Evolutionary conservation across 371 early-diverging fungal genomes (phyloP).

Genomic region (Mortierella sp.): DNA sequence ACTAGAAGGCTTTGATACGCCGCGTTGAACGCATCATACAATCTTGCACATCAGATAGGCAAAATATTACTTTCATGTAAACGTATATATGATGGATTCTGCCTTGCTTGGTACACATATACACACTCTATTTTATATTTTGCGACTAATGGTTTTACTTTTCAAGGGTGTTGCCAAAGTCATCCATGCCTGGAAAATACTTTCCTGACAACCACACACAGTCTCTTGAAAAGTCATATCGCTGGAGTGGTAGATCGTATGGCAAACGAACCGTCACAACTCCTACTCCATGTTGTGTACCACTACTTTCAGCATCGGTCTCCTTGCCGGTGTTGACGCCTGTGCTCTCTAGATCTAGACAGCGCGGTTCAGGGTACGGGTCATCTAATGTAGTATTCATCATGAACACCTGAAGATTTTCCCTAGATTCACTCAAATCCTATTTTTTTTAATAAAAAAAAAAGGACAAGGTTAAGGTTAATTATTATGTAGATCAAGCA

Average conservation of each 20-base stretch:
- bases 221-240: slow-evolving; percentile 52
- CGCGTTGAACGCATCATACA: too few species aligned
- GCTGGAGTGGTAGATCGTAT: slow-evolving; percentile 69
- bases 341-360: background rate
- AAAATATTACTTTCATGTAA: too few species aligned
- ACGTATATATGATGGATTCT: too few species aligned
- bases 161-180: slow-evolving; percentile 31
- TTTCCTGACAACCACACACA: slow-evolving; percentile 50
- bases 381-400: slow-evolving; percentile 33
- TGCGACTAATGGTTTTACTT: background rate
- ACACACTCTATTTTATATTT: too few species aligned
- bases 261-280: slow-evolving; percentile 67
- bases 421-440: slow-evolving; percentile 13
- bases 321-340: background rate
- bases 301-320: background rate
- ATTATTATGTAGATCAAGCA: background rate
- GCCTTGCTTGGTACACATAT: too few species aligned
- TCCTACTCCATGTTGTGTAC: background rate
- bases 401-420: slow-evolving; percentile 34
- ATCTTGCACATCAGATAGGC: too few species aligned
- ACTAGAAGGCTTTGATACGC: too few species aligned
- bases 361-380: slow-evolving; percentile 26
- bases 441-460: background rate
- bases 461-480: background rate
- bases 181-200: slow-evolving; percentile 39